Base-by-base conservation (phyloP, 345 rosid species). In the Hypericum androsaemum region DNA sequence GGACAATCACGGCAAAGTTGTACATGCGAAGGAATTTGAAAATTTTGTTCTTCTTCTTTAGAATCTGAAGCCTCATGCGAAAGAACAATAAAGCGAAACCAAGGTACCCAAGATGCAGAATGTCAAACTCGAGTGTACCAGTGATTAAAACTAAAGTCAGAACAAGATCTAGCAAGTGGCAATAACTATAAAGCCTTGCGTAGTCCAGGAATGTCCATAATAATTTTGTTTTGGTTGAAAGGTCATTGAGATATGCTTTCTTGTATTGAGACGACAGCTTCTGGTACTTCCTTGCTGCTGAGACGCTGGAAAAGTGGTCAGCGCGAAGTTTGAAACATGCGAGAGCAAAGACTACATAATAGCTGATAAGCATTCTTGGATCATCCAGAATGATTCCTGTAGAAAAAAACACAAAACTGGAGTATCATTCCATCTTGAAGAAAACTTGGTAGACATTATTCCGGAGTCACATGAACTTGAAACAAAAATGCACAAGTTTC, bases 71-170 rank as follows among this genome's bases (percentile, higher is more conserved):
- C 58, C 79, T 75, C 64, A 73, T 65, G 7, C 84, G 68, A 62
- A 75, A 79, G 64, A 75, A 79, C 22, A 75, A 53, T 28, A 79
- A 66, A 47, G 79, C 77, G 61, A 75, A 65, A 57, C 73, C 78
- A 14, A 75, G 81, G 57, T 79, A 79, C 14, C 81, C 84, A 28
- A 79, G 73, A 61, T 79, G 84, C 17, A 79, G 79, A 57, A 79
- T 54, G 37, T 79, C 84, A 40, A 70, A 79, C 56, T 79, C 84
- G n/a, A 79, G 79, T 6, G 84, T 79, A 38, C 84, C 84, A 6
- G 81, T 79, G 52, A 75, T 68, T 43, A 79, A 59, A 45, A 74
- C 62, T 50, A 74, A 52, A n/a, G 68, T 56, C 11, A 74, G 76
- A 44, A 70, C 73, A 58, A 74, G 73, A 59, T 74, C 76, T 43